Evolutionary conservation across 495 filamentous ascomycete species (phyloP).

Genomic region (Hypoxylon fuscum): DNA sequence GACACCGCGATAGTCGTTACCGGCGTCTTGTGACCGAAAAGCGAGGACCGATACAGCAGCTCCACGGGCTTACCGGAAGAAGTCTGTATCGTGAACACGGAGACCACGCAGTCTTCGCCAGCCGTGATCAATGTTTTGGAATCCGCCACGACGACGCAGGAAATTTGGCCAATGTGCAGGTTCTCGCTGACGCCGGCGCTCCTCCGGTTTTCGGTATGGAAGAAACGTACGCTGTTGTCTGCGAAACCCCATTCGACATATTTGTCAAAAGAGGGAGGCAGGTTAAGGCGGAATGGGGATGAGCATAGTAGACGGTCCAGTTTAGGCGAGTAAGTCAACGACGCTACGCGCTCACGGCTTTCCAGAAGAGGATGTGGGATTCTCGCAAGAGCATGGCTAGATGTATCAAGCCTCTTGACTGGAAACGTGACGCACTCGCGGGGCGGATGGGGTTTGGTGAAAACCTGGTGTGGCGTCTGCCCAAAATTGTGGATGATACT

Average conservation of each 20-base stretch:
- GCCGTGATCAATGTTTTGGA: constrained; percentile 89
- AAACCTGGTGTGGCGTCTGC: constrained; percentile 95
- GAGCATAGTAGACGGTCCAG: constrained; percentile 85
- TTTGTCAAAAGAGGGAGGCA: constrained; percentile 86
- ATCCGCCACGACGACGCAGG: constrained; percentile 83
- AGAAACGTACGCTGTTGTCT: constrained; percentile 92
- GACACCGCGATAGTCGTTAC: constrained; percentile 84
- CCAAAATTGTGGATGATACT: constrained; percentile 99
- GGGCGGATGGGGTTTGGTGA: constrained; percentile 77
- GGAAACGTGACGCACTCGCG: constrained; percentile 73
- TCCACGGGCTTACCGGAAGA: constrained; percentile 72
- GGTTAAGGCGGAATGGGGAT: constrained; percentile 82
- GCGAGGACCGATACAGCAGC: constrained; percentile 76
- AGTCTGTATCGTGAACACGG: constrained; percentile 74
- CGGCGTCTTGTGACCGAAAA: constrained; percentile 88
- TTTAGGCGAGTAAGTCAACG: constrained; percentile 79
- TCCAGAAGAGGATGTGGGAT: constrained; percentile 86
- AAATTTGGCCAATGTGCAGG: constrained; percentile 86
- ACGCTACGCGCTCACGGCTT: constrained; percentile 80
- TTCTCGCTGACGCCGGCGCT: constrained; percentile 89
- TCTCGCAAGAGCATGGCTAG: constrained; percentile 77
- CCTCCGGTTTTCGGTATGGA: constrained; percentile 74
- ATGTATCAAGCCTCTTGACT: constrained; percentile 75
- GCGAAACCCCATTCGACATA: constrained; percentile 97
- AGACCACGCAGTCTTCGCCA: constrained; percentile 89